Conservation (phyloP, 2,329 filamentous ascomycete species). For the Simplicillium aogashimaense region DNA sequence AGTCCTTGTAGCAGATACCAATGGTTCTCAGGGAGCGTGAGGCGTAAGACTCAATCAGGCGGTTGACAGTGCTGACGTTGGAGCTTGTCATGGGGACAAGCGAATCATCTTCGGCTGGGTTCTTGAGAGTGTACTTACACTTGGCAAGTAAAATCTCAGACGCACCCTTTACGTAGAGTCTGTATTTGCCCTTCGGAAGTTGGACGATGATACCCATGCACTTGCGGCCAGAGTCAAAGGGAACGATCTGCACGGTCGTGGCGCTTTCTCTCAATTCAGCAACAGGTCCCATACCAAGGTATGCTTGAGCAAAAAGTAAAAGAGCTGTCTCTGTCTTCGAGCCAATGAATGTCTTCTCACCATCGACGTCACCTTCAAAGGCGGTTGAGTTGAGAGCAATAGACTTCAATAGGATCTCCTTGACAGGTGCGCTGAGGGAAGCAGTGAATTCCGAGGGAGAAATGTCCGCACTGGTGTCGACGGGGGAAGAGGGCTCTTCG, state of each 20-base stretch:
- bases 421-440: conserved; percentile 34
- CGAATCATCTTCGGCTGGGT: conserved; percentile 35
- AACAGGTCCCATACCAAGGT: conserved; percentile 58
- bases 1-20: conserved; percentile 74
- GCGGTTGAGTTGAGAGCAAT: conserved; percentile 62
- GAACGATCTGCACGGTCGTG: conserved; percentile 55
- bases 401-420: conserved; percentile 47
- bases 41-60: conserved; percentile 69
- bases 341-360: conserved; percentile 57
- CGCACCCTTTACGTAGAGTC: conserved; percentile 54
- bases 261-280: conserved; percentile 52
- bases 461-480: conserved; percentile 25
- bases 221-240: conserved; percentile 68
- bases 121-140: conserved; percentile 40
- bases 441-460: conserved; percentile 35
- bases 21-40: conserved; percentile 75
- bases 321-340: conserved; percentile 72
- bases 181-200: conserved; percentile 38
- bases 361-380: conserved; percentile 65
- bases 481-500: conserved; percentile 5
- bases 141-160: conserved; percentile 53
- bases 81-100: conserved; percentile 36
- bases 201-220: conserved; percentile 55
- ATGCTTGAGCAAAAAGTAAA: conserved; percentile 56
- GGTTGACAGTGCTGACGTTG: conserved; percentile 47